Conservation (phyloP, 768 basidiomycete species). For the Lentinus tigrinus region DNA sequence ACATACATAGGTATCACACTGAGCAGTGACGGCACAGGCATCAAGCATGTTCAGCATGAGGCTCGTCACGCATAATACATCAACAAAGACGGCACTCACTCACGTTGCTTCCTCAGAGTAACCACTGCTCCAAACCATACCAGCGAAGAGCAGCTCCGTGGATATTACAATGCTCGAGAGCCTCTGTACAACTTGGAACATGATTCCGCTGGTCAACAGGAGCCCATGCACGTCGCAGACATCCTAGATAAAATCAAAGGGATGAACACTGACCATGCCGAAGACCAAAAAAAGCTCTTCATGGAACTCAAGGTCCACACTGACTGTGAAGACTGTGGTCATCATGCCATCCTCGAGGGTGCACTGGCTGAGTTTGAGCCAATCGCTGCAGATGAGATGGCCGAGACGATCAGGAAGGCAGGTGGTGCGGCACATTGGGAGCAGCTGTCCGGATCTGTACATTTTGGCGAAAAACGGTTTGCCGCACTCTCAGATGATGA, state of each 20-base stretch:
- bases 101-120: no score
- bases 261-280: conserved; percentile 5
- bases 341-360: background rate
- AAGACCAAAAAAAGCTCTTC: conserved; percentile 14
- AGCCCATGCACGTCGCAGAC: no score
- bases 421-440: background rate
- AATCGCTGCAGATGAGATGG: background rate
- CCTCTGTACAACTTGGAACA: no score
- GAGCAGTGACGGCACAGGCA: no score
- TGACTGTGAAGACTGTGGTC: background rate
- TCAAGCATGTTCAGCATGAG: no score
- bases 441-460: background rate
- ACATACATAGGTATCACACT: no score
- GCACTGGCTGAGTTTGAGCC: background rate
- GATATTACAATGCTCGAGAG: no score
- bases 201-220: no score
- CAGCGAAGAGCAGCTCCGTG: no score
- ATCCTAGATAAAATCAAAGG: background rate
- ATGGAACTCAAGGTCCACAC: background rate
- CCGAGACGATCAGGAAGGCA: background rate
- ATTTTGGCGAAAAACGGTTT: background rate
- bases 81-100: no score
- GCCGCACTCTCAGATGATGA: background rate
- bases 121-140: no score
- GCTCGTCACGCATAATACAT: no score